These are phyloP conservation scores for Ricinus communis DNA, from an alignment of 345 rosid species.

Conservation along the genomic window DNA sequence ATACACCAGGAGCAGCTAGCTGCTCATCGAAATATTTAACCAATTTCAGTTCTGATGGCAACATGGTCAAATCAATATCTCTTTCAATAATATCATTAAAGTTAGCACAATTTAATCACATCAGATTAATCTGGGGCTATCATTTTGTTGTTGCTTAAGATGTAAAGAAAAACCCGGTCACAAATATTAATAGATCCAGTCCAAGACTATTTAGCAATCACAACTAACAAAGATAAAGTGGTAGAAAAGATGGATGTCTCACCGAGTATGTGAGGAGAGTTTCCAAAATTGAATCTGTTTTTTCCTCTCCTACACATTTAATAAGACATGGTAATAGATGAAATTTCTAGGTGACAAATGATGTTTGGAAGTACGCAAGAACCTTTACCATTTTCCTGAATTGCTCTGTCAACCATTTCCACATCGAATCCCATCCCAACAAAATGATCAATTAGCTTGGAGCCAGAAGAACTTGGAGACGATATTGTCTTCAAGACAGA, in stretches of 20 bases:
- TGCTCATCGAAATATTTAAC: neutral
- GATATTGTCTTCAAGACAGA: slow-evolving; percentile 32
- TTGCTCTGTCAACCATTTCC: slow-evolving; percentile 46
- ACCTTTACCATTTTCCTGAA: slow-evolving; percentile 50
- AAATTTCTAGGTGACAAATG: neutral
- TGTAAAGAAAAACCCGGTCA: neutral
- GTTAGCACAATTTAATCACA: neutral
- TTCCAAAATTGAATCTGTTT: slow-evolving; percentile 54
- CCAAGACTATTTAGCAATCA: neutral
- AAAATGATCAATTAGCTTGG: slow-evolving; percentile 48
- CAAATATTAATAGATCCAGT: neutral
- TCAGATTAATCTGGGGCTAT: neutral
- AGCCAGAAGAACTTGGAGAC: slow-evolving; percentile 40
- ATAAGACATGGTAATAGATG: slow-evolving; percentile 4
- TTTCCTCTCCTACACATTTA: slow-evolving; percentile 49
- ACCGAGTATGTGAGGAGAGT: slow-evolving; percentile 52
- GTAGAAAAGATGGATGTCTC: slow-evolving; percentile 31
- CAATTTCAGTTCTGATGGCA: neutral
- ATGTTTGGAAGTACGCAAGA: neutral
- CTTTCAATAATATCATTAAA: neutral
- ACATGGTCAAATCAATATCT: neutral
- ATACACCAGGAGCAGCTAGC: neutral
- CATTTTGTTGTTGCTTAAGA: neutral
- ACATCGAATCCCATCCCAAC: slow-evolving; percentile 57
- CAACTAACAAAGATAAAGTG: neutral